These are phyloP conservation scores for Nepenthes gracilis DNA, from an alignment of 148 eudicot genomes.

Conservation along the genomic window DNA sequence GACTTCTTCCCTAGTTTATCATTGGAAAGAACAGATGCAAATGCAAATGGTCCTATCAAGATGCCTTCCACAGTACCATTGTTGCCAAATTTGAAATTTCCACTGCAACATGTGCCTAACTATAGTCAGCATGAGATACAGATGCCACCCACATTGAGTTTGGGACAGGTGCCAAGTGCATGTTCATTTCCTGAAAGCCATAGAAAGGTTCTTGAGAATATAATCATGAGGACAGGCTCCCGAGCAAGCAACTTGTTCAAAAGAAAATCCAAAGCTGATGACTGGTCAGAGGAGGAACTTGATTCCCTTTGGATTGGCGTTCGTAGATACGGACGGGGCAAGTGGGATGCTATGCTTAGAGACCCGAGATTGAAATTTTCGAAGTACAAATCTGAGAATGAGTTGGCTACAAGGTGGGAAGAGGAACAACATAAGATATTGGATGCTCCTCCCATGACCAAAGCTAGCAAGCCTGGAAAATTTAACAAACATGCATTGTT, in stretches of 20 bases:
- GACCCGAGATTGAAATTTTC: constrained; percentile 76
- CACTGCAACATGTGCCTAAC: constrained; percentile 30
- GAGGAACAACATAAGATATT: constrained; percentile 71
- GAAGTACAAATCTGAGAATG: constrained; percentile 44
- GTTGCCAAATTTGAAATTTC: constrained; percentile 45
- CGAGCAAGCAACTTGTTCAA: constrained; percentile 44
- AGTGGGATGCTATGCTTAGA: constrained; percentile 72
- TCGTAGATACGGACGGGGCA: constrained; percentile 86
- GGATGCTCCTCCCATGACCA: constrained; percentile 34
- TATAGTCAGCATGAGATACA: constrained; percentile 42
- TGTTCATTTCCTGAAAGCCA: constrained; percentile 72
- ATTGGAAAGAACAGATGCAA: constrained; percentile 45
- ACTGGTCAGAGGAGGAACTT: constrained; percentile 91
- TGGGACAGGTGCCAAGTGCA: constrained; percentile 42
- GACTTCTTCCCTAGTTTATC: constrained; percentile 59
- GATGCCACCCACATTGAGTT: constrained; percentile 39
- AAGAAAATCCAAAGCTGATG: constrained; percentile 52
- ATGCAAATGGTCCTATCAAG: constrained; percentile 16
- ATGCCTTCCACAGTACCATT: constrained; percentile 39
- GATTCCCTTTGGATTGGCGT: constrained; percentile 96
- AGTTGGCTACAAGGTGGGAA: constrained; percentile 73
- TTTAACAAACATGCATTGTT: constrained; percentile 29
- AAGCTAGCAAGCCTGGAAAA: constrained; percentile 29
- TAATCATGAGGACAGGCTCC: constrained; percentile 66
- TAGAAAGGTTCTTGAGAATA: constrained; percentile 76